Evolutionary conservation across 371 early-diverging fungal species (phyloP).

Genomic region (Chytridium lagenaria): DNA sequence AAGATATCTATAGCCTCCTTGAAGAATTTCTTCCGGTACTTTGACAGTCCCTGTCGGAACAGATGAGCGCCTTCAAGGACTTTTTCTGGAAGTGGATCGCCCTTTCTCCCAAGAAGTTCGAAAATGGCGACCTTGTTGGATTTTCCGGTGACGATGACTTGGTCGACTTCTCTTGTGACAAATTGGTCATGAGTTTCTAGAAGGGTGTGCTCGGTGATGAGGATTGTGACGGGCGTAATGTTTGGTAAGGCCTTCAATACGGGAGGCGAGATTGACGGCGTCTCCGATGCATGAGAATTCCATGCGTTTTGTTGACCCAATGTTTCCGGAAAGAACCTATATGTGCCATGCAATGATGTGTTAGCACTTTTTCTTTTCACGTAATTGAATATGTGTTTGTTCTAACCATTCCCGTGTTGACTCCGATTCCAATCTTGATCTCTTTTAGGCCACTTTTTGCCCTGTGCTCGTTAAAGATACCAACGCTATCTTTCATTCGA

Average conservation of each 20-base stretch:
- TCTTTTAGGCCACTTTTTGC: constrained; percentile 30
- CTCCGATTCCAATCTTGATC: constrained; percentile 56
- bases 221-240: constrained; percentile 48
- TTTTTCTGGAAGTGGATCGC: constrained; percentile 29
- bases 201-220: constrained; percentile 52
- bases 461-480: constrained; percentile 37
- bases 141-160: constrained; percentile 53
- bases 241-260: constrained; percentile 56
- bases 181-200: constrained; percentile 47
- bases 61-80: constrained; percentile 26
- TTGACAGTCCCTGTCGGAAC: constrained; percentile 40
- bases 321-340: constrained; percentile 56
- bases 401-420: constrained; percentile 56
- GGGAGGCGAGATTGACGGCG: constrained; percentile 53
- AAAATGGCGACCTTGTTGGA: constrained; percentile 42
- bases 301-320: constrained; percentile 59
- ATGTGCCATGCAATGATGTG: not conserved
- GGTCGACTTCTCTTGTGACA: constrained; percentile 51
- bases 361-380: not conserved
- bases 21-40: constrained; percentile 41
- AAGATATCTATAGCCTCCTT: constrained; percentile 43
- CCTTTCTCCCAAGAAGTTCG: constrained; percentile 48
- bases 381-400: not conserved
- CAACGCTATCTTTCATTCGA: constrained; percentile 49
- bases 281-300: constrained; percentile 59